phyloP scores from a whole-genome alignment of 2,329 filamentous ascomycete genomes.

The Penicillium fuscoglaucum region DNA sequence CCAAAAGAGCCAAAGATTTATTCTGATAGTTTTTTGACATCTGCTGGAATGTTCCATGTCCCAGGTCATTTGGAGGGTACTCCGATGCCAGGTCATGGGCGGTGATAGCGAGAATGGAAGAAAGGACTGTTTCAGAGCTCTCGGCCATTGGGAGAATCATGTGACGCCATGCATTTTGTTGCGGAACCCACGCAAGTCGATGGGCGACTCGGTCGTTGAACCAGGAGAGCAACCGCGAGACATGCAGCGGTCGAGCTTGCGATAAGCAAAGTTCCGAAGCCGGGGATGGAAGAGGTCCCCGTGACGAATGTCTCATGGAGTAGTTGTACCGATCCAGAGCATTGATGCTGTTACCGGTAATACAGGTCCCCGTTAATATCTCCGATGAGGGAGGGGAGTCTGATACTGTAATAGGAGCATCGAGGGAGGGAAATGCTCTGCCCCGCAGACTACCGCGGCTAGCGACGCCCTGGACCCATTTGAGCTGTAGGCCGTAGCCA shows the following conservation, averaged over 20 bases:
- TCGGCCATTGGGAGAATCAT: slow-evolving; percentile 23
- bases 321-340: not conserved
- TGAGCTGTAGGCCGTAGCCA: slow-evolving; percentile 27
- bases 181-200: slow-evolving; percentile 16
- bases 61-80: slow-evolving; percentile 2
- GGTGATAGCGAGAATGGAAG: slow-evolving; percentile 22
- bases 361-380: not conserved
- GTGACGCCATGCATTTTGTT: slow-evolving; percentile 22
- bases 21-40: slow-evolving; percentile 12
- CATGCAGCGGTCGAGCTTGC: slow-evolving; percentile 2
- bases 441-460: slow-evolving; percentile 29
- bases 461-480: slow-evolving; percentile 30
- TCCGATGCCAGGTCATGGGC: slow-evolving; percentile 20
- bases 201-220: slow-evolving; percentile 12
- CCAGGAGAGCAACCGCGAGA: slow-evolving; percentile 6
- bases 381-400: not conserved
- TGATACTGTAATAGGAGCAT: not conserved
- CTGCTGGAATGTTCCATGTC: slow-evolving; percentile 4
- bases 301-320: not conserved
- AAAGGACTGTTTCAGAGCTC: slow-evolving; percentile 21
- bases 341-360: not conserved
- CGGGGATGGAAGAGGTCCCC: not conserved
- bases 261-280: not conserved
- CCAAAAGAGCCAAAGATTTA: slow-evolving; percentile 4
- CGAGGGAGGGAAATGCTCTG: slow-evolving; percentile 18